Conservation (phyloP, 1,284 basidiomycete genomes). For the Leccinum cinnamomeum region DNA sequence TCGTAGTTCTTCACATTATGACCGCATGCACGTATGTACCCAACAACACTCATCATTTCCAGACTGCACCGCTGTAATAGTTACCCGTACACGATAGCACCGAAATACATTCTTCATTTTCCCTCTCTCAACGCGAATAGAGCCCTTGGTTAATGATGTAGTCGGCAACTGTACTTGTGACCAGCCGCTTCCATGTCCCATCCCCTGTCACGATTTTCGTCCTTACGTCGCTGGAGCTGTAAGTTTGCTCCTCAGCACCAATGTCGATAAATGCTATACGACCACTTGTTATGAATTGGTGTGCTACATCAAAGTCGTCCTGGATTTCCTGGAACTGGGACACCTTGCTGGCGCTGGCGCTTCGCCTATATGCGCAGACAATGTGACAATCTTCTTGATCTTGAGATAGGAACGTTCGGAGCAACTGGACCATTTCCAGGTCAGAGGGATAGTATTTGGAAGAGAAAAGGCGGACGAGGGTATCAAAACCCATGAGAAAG, state of each 20-base stretch:
- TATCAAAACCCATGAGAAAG: conserved; percentile 87
- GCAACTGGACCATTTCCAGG: conserved; percentile 51
- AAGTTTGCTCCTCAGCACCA: conserved; percentile 51
- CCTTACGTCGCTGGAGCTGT: conserved; percentile 79
- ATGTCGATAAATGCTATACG: conserved; percentile 63
- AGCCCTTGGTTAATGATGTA: conserved; percentile 53
- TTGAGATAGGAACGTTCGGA: conserved; percentile 63
- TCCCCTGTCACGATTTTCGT: conserved; percentile 42
- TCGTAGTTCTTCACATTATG: conserved; percentile 16
- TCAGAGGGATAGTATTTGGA: conserved; percentile 73
- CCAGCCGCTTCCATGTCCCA: conserved; percentile 41
- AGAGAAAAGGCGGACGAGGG: conserved; percentile 81
- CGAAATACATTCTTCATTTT: conserved; percentile 13
- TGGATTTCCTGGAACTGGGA: conserved; percentile 30
- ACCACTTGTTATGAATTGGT: conserved; percentile 52
- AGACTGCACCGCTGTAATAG: conserved; percentile 1
- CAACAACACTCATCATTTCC: conserved; percentile 6
- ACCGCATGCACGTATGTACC: conserved; percentile 7
- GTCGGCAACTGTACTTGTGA: conserved; percentile 42
- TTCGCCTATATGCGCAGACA: conserved; percentile 66
- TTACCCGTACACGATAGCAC: conserved; percentile 9
- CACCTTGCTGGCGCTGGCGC: conserved; percentile 18
- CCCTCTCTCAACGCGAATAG: conserved; percentile 39
- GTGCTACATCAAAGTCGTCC: conserved; percentile 37
- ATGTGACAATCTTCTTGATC: conserved; percentile 64